Evolutionary conservation across 2,329 filamentous ascomycete species (phyloP), one percentile per base, ranked within the genome.

Genomic region (Aspergillus sergii): DNA sequence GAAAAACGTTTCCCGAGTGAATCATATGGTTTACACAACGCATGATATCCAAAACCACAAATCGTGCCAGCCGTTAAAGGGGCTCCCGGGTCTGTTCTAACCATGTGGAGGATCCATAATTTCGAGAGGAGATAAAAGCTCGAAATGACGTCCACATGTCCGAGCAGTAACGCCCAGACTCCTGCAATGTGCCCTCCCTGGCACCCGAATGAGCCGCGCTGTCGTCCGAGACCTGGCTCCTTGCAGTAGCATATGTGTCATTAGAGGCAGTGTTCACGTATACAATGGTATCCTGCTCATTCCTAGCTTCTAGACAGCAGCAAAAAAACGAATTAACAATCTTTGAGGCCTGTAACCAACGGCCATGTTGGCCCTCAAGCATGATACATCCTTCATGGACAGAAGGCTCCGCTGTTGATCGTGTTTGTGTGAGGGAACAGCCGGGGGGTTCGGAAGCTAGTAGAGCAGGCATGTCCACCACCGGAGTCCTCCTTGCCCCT

Each of bases 211-310:
- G 58, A 53, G 51, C 23, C 7, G 55, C 16, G 30, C 30, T 59
- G 3, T 56, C 62, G 48, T 61, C 55, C 8, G 39, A 59, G 43
- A 51, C 5, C 26, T 51, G 60, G 53, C 59, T 61, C 14, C 57
- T 55, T 7, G 66, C 66, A 28, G 66, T 68, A 11, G 48, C 41
- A 54, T 67, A 68, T 8, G 66, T 68, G 3, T 68, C 66, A 45
- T 64, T 58, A 14, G 63, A 67, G 16, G 58, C 21, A 11, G 59
- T 60, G 34, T 62, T 66, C 12, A 63, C 63, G 43, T 63, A 58
- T 16, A 62, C 26, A 34, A 14, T 21, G 14, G 56, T 41, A n/a
- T 63, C 55, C 14, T 51, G 56, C 32, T 61, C 61, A 23, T 58
- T 19, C 11, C 41, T 23, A 28, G 12, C 30, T 23, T 55, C 51